phyloP scores from a whole-genome alignment of 2,329 filamentous ascomycete genomes.

The Penicillium sp. region DNA sequence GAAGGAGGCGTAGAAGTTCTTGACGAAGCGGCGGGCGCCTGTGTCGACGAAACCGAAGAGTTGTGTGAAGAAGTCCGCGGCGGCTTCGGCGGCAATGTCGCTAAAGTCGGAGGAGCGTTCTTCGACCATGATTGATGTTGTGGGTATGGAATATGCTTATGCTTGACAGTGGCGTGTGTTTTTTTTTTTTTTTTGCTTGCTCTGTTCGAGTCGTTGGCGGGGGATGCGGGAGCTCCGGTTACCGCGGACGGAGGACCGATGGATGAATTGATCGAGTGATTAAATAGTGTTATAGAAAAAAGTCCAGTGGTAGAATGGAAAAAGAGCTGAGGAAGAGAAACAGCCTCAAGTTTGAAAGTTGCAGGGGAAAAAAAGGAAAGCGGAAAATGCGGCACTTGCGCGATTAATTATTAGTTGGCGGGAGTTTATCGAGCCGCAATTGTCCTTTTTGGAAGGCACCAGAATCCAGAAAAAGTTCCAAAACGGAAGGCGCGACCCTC shows the following conservation, averaged over 20 bases:
- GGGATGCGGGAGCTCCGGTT: conserved; percentile 7
- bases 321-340: not conserved
- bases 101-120: conserved; percentile 27
- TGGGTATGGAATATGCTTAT: conserved; percentile 11
- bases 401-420: conserved; percentile 4
- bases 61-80: conserved; percentile 41
- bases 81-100: conserved; percentile 34
- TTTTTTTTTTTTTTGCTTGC: conserved; percentile 16
- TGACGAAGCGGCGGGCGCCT: conserved; percentile 39
- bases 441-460: conserved; percentile 13
- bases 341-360: not conserved
- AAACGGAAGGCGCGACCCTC: conserved; percentile 16
- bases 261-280: not conserved
- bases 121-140: conserved; percentile 30
- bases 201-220: conserved; percentile 7
- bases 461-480: conserved; percentile 15
- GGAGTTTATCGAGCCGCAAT: conserved; percentile 2
- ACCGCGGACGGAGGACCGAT: conserved; percentile 4
- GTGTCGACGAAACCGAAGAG: conserved; percentile 37
- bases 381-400: not conserved
- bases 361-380: not conserved
- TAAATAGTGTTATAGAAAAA: not conserved
- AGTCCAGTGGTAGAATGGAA: not conserved
- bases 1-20: conserved; percentile 53
- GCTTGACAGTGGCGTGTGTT: not conserved